Evolutionary conservation across 495 filamentous ascomycete genomes (phyloP).

Genomic region (Terfezia boudieri): DNA sequence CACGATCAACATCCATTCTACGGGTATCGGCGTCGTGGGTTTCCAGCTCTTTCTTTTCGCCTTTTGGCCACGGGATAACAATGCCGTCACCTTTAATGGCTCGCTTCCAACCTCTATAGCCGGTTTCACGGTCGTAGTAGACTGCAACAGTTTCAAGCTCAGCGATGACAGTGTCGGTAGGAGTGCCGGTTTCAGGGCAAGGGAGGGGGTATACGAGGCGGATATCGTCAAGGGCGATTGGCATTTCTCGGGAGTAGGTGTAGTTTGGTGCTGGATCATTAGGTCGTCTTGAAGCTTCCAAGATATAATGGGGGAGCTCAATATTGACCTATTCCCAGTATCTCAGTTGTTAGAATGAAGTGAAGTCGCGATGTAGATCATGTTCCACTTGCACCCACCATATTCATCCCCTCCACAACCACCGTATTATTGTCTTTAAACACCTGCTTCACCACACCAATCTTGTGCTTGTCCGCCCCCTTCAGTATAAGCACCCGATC

Average conservation of each 20-base stretch:
- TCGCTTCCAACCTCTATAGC: constrained; percentile 25
- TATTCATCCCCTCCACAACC: constrained; percentile 38
- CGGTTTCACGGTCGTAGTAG: constrained; percentile 25
- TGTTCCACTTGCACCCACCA: constrained; percentile 28
- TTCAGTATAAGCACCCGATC: constrained; percentile 62
- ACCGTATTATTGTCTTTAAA: constrained; percentile 34
- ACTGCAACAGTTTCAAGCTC: constrained; percentile 31
- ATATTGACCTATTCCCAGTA: constrained; percentile 5
- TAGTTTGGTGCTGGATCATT: constrained; percentile 21
- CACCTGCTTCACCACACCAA: constrained; percentile 42
- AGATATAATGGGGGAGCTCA: constrained; percentile 32
- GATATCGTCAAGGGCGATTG: constrained; percentile 43
- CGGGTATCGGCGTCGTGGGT: constrained; percentile 47
- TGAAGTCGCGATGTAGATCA: not conserved
- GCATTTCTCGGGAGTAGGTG: constrained; percentile 23
- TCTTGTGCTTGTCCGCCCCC: constrained; percentile 58
- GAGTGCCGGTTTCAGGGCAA: constrained; percentile 37
- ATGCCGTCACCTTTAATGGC: constrained; percentile 37
- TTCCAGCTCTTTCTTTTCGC: constrained; percentile 23
- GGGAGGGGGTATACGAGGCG: constrained; percentile 57
- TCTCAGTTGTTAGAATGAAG: not conserved
- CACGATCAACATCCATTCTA: constrained; percentile 49
- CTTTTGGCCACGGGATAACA: constrained; percentile 51
- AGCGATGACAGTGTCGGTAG: constrained; percentile 51
- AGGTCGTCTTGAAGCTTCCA: constrained; percentile 18